Evolutionary conservation across 495 filamentous ascomycete species (phyloP).

Genomic region (Daldinia concentrica): DNA sequence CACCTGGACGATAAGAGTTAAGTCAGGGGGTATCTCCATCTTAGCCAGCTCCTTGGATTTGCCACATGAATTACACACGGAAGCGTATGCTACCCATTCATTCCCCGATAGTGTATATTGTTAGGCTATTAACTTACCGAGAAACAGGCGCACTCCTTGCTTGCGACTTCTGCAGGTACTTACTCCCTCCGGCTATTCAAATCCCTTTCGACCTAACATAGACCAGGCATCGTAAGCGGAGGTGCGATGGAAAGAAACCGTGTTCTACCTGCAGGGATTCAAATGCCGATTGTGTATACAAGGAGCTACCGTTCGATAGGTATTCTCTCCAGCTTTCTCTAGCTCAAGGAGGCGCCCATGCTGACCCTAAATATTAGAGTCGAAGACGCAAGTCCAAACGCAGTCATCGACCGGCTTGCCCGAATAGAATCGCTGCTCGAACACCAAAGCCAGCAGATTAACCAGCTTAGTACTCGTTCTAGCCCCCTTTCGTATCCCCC

Average conservation of each 20-base stretch:
- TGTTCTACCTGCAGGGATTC: conserved; percentile 49
- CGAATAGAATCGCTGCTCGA: conserved; percentile 48
- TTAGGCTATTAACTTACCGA: conserved; percentile 31
- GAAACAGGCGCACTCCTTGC: conserved; percentile 47
- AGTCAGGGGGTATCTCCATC: conserved; percentile 32
- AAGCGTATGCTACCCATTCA: conserved; percentile 42
- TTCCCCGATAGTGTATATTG: conserved; percentile 15
- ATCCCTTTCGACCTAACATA: conserved; percentile 19
- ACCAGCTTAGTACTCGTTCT: conserved; percentile 40
- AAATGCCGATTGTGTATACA: conserved; percentile 50
- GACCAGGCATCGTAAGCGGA: conserved; percentile 47
- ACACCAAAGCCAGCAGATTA: conserved; percentile 48
- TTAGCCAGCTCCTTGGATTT: conserved; percentile 27
- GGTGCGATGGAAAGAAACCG: conserved; percentile 49
- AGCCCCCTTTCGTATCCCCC: conserved; percentile 42
- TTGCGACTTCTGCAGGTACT: conserved; percentile 49
- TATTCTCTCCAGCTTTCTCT: conserved; percentile 5
- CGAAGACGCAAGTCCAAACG: conserved; percentile 43
- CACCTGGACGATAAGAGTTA: conserved; percentile 30
- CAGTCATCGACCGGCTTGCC: conserved; percentile 47
- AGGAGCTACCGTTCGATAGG: conserved; percentile 49
- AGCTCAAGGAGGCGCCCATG: conserved; percentile 3
- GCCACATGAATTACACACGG: conserved; percentile 50
- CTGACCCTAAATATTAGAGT: conserved; percentile 33
- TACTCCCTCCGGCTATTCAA: conserved; percentile 3